Evolutionary conservation across 2,329 filamentous ascomycete genomes (phyloP).

Genomic region (Microcera coccophila): DNA sequence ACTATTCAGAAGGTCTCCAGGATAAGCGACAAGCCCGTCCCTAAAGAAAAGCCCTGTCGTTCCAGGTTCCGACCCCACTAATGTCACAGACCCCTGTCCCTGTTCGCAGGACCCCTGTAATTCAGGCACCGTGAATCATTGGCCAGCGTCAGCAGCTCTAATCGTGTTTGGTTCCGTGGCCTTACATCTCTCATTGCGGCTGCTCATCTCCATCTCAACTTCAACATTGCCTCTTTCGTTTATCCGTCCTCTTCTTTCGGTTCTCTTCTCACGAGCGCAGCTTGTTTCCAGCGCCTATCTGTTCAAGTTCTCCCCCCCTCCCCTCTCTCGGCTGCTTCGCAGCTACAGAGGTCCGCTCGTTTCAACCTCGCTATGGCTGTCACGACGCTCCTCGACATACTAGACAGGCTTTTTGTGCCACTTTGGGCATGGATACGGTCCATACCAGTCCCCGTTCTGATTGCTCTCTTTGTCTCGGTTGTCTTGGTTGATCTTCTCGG

Average conservation of each 20-base stretch:
- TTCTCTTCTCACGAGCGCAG: constrained; percentile 2
- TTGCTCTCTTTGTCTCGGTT: constrained; percentile 34
- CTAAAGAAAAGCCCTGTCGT: no score
- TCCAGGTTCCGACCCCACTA: no score
- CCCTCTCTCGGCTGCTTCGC: constrained; percentile 8
- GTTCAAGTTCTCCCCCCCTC: constrained; percentile 1
- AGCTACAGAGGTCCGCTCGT: constrained; percentile 7
- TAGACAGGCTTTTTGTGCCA: constrained; percentile 33
- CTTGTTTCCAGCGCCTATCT: neutral
- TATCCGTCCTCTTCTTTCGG: neutral
- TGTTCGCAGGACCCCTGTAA: neutral
- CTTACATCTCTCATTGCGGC: constrained; percentile 2
- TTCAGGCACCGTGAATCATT: constrained; percentile 3
- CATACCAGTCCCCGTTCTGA: constrained; percentile 38
- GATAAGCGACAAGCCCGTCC: no score
- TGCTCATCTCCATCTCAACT: constrained; percentile 1
- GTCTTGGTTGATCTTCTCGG: constrained; percentile 33
- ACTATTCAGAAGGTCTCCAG: no score
- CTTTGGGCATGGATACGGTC: constrained; percentile 36
- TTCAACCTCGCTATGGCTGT: constrained; percentile 13
- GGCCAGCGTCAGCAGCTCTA: neutral
- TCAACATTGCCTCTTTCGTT: neutral
- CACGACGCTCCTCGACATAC: constrained; percentile 26
- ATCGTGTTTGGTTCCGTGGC: constrained; percentile 6
- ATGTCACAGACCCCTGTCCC: neutral